Base-by-base conservation (phyloP, 345 rosid species). In the Ricinus communis region DNA sequence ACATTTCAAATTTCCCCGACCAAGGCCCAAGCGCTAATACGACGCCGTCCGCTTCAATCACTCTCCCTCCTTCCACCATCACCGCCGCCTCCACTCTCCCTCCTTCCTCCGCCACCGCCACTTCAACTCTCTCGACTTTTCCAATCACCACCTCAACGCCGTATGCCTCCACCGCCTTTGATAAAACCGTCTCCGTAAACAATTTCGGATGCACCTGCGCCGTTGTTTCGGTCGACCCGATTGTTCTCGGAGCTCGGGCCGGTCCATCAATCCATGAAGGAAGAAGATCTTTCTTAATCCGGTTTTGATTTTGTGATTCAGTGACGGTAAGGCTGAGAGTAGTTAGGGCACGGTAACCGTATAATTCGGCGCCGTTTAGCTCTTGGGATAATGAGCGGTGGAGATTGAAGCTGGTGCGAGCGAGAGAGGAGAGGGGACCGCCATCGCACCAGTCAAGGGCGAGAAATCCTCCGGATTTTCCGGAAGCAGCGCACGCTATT, bases 381-480 rank as follows among this genome's bases (percentile, higher is more conserved):
- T 91, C 92, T 52, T 82, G 84, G 5, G 97, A 79, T 56, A 93
- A 91, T 9, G 87, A 83, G 36, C 90, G 85, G 86, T 88, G 98
- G 64, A 93, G 93, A 73, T 84, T 79, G 82, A 91, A 93, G 88
- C 97, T 91, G 54, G 90, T 86, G 0, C 93, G 90, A 0, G 98
- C 98, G 16, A 93, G 84, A 31, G 82, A 50, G 18, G 72, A 74
- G 69, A 89, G 76, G 0, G 93, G 80, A 2, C 90, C 91, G 16
- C 85, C 86, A 75, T 91, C 98, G 70, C 97, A 93, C 98, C 96
- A 91, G 68, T 91, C 98, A 0, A 85, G 69, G 47, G 96, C 98
- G 68, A 93, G 93, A 76, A 91, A 93, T 2, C 98, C 98, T 11
- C 92, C 98, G 58, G 98, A 86, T 76, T 89, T 93, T 5, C 97